Evolutionary conservation across 2,329 filamentous ascomycete genomes (phyloP), one percentile per base, ranked within the genome.

Genomic region (Ophidiomyces ophidiicola): DNA sequence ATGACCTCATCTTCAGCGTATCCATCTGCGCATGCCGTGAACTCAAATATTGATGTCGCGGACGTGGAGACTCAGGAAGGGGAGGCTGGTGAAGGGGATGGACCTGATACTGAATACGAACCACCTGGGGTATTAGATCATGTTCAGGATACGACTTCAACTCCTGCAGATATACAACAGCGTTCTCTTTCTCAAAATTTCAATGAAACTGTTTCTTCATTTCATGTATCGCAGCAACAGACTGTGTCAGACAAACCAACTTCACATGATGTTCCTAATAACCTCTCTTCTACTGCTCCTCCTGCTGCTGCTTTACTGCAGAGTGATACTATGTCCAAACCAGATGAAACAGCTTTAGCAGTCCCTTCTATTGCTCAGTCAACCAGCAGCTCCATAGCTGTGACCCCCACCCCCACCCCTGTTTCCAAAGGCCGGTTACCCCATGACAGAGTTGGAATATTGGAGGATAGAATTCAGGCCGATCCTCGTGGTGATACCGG

Each of bases 401-500:
- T 57, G 41, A 55, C 57, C 48, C 52, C 56, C 40, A 59, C 68
- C 50, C 59, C 67, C 47, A 62, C 64, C 44, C 62, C 70, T 4
- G 48, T 54, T 30, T 56, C 62, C 44, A 66, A 61, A 54, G 66
- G 71, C 49, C 72, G 77, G 46, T 64, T 80, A 46, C 76, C 80
- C 41, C 74, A 80, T 62, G 82, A 93, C 62, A 74, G 74, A 48
- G 71, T 88, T 51, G 78, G 80, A 42, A 74, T 87, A 43, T 70
- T 96, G 54, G 88, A 98, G 66, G 83, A 90, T 58, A 79, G 88
- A 55, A 81, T 96, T 58, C 80, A 81, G 57, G 83, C 94, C 54
- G 90, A 98, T 56, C 83, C 88, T 11, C 82, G 85, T 52, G 90
- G 88, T 54, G 87, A 94, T 52, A 76, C 90, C 61, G 82, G 90